Evolutionary conservation across 352 stramenopile species (phyloP), one percentile per base, ranked within the genome.

Genomic region (Globisporangium recalcitrans): DNA sequence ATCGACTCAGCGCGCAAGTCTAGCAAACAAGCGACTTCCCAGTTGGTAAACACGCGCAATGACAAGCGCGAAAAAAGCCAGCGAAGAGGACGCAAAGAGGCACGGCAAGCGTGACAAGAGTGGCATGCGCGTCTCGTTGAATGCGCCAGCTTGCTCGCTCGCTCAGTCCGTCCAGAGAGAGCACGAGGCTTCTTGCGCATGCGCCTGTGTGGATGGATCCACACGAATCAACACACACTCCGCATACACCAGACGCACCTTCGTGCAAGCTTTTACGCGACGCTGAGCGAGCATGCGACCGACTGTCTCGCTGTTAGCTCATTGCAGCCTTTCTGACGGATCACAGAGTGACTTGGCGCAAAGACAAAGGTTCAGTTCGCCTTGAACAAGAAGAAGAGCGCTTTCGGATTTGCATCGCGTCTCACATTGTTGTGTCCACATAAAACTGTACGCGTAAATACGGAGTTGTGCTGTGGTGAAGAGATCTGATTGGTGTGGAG

Each of bases 271-370:
- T 46, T 46, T n/a, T 46, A 21, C 38, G 38, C 38, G 36, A 42
- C 14, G 36, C 11, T 8, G 13, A 46, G 38, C 13, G 32, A 11
- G 32, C 32, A 14, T 14, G 32, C 6, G 16, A 46, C 36, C 36
- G 36, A 46, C 14, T 32, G 24, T 34, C 27, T 32, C 47, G 47
- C 13, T 53, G 47, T 53, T 53, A 53, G 24, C 22, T 53, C 47
- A 29, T 53, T 24, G 44, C 22, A 9, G 21, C 26, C 46, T 32
- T 32, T 53, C 47, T 53, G 22, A 21, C 47, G 24, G 24, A 32
- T 49, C 19, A 49, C 13, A 5, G n/a, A 49, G 7, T 26, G 42
- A 49, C 6, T n/a, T n/a, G n/a, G 10, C 40, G 7, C 32, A 38
- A 10, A 38, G 11, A 14, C 31, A 34, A 34, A 34, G n/a, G 27